phyloP scores from a whole-genome alignment of 2,329 filamentous ascomycete species.

The Aspergillus ustus region DNA sequence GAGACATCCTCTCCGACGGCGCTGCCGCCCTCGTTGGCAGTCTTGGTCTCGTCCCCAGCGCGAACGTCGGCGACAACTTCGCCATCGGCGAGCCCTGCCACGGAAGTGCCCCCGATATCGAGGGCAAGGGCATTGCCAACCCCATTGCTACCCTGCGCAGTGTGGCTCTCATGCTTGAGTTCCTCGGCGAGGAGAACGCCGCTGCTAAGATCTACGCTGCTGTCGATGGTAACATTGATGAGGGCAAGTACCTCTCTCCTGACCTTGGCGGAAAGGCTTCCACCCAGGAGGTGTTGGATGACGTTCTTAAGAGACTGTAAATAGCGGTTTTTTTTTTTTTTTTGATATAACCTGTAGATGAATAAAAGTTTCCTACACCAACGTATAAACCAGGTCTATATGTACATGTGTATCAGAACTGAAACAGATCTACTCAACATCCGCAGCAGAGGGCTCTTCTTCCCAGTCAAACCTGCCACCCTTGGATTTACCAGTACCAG shows the following conservation, averaged over 20 bases:
- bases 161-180: conserved; percentile 94
- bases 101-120: conserved; percentile 92
- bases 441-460: conserved; percentile 21
- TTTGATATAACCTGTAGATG: conserved; percentile 6
- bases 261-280: conserved; percentile 87
- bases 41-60: conserved; percentile 88
- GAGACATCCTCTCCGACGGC: conserved; percentile 94
- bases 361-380: conserved; percentile 2
- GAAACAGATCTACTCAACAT: conserved; percentile 26
- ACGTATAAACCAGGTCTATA: neutral
- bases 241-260: conserved; percentile 80
- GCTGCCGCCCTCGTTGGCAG: conserved; percentile 92
- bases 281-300: conserved; percentile 83
- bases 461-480: conserved; percentile 33
- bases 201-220: conserved; percentile 89
- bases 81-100: conserved; percentile 98
- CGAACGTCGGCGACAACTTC: conserved; percentile 92
- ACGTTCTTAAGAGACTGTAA: conserved; percentile 83
- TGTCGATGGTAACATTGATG: conserved; percentile 86
- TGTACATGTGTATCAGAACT: neutral
- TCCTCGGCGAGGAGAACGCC: conserved; percentile 82
- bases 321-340: conserved; percentile 13
- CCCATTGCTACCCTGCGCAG: conserved; percentile 93
- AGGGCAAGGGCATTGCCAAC: conserved; percentile 91
- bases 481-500: conserved; percentile 14